A percentile compares a stretch with the other conserved stretches of the same genome.
These are phyloP conservation scores for Balakata baccata DNA, from an alignment of 345 rosid species.

Conservation along the genomic window DNA sequence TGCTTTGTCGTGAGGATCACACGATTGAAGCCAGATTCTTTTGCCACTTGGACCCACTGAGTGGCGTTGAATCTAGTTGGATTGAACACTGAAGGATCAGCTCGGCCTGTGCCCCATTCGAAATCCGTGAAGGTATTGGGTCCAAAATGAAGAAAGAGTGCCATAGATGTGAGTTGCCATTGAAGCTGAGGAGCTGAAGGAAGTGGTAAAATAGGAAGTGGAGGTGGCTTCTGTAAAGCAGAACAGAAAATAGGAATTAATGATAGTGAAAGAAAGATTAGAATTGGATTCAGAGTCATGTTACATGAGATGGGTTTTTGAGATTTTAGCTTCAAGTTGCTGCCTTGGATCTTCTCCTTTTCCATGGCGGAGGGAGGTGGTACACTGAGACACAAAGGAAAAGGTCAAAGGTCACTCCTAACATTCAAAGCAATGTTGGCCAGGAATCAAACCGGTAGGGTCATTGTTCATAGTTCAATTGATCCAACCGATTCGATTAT, in stretches of 20 bases:
- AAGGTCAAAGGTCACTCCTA: too few relatives aligned
- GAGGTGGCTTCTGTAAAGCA: constrained; percentile 46
- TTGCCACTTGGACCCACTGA: constrained; percentile 83
- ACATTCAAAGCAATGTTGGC: too few relatives aligned
- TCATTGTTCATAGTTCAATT: too few relatives aligned
- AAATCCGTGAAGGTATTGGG: constrained; percentile 81
- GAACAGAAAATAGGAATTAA: constrained; percentile 27
- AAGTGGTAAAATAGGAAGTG: constrained; percentile 77
- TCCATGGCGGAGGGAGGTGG: background rate
- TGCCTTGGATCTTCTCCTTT: constrained; percentile 5
- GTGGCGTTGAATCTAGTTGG: constrained; percentile 58
- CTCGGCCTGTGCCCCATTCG: constrained; percentile 83
- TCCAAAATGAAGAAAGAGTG: constrained; percentile 85
- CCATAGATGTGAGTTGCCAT: constrained; percentile 77
- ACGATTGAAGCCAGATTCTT: constrained; percentile 63
- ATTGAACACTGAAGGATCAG: constrained; percentile 62
- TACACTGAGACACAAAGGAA: background rate
- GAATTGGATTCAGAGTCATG: background rate
- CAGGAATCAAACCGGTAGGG: too few relatives aligned
- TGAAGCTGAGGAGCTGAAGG: constrained; percentile 71
- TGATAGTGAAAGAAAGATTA: constrained; percentile 8
- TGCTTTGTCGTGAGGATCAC: constrained; percentile 83
- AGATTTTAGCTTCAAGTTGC: background rate
- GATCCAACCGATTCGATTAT: too few relatives aligned
- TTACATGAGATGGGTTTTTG: constrained; percentile 9